Base-by-base conservation (phyloP, 2,329 filamentous ascomycete genomes). In the Trichoderma lentiforme region DNA sequence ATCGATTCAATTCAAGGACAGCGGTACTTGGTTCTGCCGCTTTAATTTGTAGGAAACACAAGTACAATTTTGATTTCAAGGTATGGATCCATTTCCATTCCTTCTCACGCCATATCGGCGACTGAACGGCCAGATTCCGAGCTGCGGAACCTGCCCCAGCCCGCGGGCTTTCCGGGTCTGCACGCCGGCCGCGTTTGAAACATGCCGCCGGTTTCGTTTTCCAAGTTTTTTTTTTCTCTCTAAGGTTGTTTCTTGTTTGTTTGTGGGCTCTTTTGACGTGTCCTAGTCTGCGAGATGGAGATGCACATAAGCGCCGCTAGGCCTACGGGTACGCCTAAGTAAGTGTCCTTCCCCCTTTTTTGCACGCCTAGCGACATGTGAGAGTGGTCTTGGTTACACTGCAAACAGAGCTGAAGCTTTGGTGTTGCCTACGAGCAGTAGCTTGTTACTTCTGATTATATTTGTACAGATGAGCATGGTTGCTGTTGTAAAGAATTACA, bases 251-350 rank as follows among this genome's bases (percentile, higher is more conserved):
- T 15, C 14, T 32, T 32, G 15, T 56, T 65, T 65, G 28, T 24
- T 53, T 65, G 39, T 64, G 24, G 60, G 34, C 36, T 63, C 24
- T 63, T 63, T 62, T 62, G 58, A 62, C 58, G 58, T 62, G 58
- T 34, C 58, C 58, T 28, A 26, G 34, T 6, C 24, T 43, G 6
- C 11, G 32, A 36, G 34, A 36, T 15, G 15, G 24, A 39, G 36
- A 43, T 63, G 60, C 34, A 63, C 60, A 39, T 63, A 63, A 63
- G 60, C 60, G 60, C 60, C 34, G 34, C 36, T 30, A 43, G 15
- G 26, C 60, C 60, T 39, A 63, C 15, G 57, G 28, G 57, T 34
- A 57, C 56, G 56, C 56, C 56, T 14, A 21, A 24, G 28, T 62
- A 34, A 36, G 12, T 63, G 21, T 47, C 21, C 36, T 18, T 1